Evolutionary conservation across 2,329 filamentous ascomycete genomes (phyloP), one percentile per base, ranked within the genome.

Genomic region (Gnomoniopsis smithogilvyi): DNA sequence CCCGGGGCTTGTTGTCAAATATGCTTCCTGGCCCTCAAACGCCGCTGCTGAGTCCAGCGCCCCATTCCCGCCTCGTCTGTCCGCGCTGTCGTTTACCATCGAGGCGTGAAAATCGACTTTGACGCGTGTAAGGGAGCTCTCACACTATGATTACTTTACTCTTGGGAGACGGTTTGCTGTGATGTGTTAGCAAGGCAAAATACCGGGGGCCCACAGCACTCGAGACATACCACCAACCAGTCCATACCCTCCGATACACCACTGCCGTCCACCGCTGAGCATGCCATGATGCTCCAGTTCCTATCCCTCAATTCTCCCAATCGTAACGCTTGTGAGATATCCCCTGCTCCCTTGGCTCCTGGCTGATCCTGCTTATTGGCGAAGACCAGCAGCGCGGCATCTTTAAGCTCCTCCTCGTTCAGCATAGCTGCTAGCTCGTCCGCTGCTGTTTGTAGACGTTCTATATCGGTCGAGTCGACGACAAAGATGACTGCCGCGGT

Each of bases 311-410:
- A 78, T 75, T 97, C 92, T 56, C 92, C 93, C 66, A 99, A 77
- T 68, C 89, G 89, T 74, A 99, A 76, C 51, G 93, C 94, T 77
- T 98, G 94, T 58, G 91, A 96, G 64, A 99, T 99, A 73, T 98
- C 95, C 19, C 92, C 95, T 1, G 95, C 95, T 2, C 94, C 95
- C 77, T 96, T 96, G 51, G 95, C 94, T 19, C 95, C 95, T 2
- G 94, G 94, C 75, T 98, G 92, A 77, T 99, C 95, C 75, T 99
- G 95, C 80, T 99, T 99, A 79, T 99, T 99, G 69, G 95, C 95
- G 75, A 98, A 99, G 12, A 99, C 95, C 56, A 99, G 78, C 56
- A 99, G 79, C 22, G 92, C 88, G 14, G 95, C 94, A 70, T 98
- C 95, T 71, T 92, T 90, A 57, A 99, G 83, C 76, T 99, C 94